Evolutionary conservation across 2,329 filamentous ascomycete genomes (phyloP), one percentile per base, ranked within the genome.

Genomic region (Zymoseptoria brevis): DNA sequence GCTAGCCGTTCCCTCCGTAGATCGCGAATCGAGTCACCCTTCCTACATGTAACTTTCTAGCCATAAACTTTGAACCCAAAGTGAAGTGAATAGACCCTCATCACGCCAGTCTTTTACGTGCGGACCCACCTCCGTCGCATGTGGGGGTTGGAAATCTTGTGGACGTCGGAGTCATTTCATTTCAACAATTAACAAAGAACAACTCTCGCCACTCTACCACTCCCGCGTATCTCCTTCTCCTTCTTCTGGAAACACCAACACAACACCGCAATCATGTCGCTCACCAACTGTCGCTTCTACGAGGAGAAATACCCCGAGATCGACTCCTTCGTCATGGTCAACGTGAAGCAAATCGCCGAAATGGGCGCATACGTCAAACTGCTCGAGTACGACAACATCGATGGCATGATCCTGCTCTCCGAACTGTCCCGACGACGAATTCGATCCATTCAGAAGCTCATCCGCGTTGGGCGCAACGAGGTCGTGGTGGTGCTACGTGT

Each of bases 311-410:
- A 88, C 73, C 91, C 91, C 60, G 94, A 97, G 83, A 93, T 99
- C 75, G 94, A 99, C 80, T 96, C 90, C 83, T 97, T 96, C 79
- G 95, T 99, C 75, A 99, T 99, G 94, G 94, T 99, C 76, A 99
- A 97, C 78, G 94, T 97, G 72, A 96, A 96, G 85, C 91, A 96
- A 89, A 99, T 99, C 75, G 94, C 94, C 76, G 95, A 99, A 79
- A 99, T 99, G 95, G 94, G 94, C 76, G 94, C 95, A 71, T 99
- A 99, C 76, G 95, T 99, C 73, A 99, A 99, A 81, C 87, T 99
- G 58, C 87, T 99, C 70, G 94, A 99, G 80, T 99, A 99, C 79
- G 94, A 99, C 79, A 96, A 97, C 80, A 99, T 99, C 72, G 95
- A 99, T 75, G 94, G 94, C 85, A 99, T 99, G 95, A 99, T 99